phyloP scores from a whole-genome alignment of 73 alveolate genomes.

The Tetrahymena borealis region DNA sequence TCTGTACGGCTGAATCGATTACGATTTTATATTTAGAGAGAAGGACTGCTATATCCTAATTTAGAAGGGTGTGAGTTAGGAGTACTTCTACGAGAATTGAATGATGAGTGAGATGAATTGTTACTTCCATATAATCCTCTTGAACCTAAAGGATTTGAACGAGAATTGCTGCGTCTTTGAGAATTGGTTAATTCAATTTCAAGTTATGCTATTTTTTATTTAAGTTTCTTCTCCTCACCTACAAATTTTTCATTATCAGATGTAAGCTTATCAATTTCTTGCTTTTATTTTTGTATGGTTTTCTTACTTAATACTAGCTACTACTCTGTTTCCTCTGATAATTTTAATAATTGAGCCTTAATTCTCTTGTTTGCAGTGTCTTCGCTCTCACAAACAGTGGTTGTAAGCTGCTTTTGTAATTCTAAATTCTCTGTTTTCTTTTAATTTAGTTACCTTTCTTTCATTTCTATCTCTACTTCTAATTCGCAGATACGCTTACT shows the following conservation, averaged over 20 bases:
- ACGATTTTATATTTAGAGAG: background rate
- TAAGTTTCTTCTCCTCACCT: background rate
- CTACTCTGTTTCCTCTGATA: background rate
- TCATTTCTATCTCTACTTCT: slow-evolving; percentile 6
- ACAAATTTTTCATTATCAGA: background rate
- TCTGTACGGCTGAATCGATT: background rate
- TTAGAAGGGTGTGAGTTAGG: background rate
- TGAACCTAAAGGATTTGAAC: background rate
- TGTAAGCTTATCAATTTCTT: background rate
- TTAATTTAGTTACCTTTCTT: background rate
- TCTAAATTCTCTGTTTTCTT: background rate
- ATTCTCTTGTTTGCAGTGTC: background rate
- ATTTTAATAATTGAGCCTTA: background rate
- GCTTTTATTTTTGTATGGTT: background rate
- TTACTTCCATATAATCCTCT: background rate
- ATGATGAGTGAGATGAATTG: background rate
- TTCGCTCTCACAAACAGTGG: background rate
- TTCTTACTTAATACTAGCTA: background rate
- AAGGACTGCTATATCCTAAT: background rate
- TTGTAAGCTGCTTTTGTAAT: background rate
- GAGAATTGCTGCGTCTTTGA: background rate
- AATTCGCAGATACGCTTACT: slow-evolving; percentile 4
- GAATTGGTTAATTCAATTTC: background rate
- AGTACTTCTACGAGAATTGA: background rate
- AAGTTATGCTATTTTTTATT: background rate